phyloP scores from a whole-genome alignment of 257 asterid species.

The Plantago ovata region DNA sequence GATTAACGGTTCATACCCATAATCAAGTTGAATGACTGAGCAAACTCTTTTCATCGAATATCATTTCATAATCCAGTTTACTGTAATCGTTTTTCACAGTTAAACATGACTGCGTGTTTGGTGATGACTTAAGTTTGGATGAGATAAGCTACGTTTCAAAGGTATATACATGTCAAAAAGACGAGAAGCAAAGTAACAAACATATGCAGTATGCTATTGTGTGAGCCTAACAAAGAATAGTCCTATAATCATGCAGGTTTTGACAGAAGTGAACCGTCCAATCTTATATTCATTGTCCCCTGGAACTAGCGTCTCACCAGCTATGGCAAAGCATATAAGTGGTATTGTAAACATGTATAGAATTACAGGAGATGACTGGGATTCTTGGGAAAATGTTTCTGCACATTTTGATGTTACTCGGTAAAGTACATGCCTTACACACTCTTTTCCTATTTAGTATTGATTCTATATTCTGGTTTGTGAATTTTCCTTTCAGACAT shows the following conservation, averaged over 20 bases:
- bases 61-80: background rate
- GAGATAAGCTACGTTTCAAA: conserved; percentile 80
- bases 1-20: background rate
- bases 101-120: conserved; percentile 91
- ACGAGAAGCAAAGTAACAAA: no score
- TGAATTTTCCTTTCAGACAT: background rate
- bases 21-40: background rate
- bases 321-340: conserved; percentile 61
- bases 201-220: no score
- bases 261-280: conserved; percentile 49
- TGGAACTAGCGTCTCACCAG: conserved; percentile 69
- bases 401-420: conserved; percentile 75
- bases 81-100: conserved; percentile 56
- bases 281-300: conserved; percentile 86
- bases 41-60: no score
- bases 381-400: conserved; percentile 72
- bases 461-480: background rate
- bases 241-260: conserved; percentile 50
- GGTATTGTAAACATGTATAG: conserved; percentile 89
- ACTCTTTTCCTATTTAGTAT: background rate
- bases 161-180: conserved; percentile 36
- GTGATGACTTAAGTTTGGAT: conserved; percentile 62
- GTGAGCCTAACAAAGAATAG: background rate
- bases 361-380: conserved; percentile 97
- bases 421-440: conserved; percentile 29